A percentile compares a stretch with the other conserved stretches of the same genome.
Conservation (phyloP, 2,329 filamentous ascomycete species). For the Talaromyces albobiverticillius region DNA sequence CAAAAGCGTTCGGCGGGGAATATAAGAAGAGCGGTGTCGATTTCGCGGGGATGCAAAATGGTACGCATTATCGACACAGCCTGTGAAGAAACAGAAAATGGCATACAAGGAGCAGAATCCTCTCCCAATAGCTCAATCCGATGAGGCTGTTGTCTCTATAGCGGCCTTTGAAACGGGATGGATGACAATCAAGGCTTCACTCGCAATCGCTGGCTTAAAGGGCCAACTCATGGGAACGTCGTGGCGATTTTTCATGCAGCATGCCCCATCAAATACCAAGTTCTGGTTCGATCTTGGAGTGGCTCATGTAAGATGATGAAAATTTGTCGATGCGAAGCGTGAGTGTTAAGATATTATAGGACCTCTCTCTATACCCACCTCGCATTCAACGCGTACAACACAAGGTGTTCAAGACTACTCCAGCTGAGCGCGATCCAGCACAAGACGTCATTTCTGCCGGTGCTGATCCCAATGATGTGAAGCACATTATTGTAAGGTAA, state of each 20-base stretch:
- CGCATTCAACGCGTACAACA: slow-evolving; percentile 4
- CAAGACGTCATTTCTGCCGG: slow-evolving; percentile 8
- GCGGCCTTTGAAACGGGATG: slow-evolving; percentile 5
- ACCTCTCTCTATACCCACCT: slow-evolving; percentile 7
- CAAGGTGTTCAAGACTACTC: slow-evolving; percentile 1
- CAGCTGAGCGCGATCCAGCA: slow-evolving; percentile 2
- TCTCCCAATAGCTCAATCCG: neutral
- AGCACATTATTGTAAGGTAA: slow-evolving; percentile 7
- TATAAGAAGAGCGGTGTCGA: too few relatives aligned
- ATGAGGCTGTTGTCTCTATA: slow-evolving; percentile 5
- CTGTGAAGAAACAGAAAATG: neutral
- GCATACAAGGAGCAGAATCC: slow-evolving; percentile 7
- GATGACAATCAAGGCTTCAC: slow-evolving; percentile 5
- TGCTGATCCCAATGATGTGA: slow-evolving; percentile 9
- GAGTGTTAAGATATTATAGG: neutral
- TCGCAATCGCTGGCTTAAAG: slow-evolving; percentile 4
- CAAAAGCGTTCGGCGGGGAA: too few relatives aligned
- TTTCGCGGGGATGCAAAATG: too few relatives aligned
- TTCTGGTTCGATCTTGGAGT: slow-evolving; percentile 8
- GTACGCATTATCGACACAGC: too few relatives aligned
- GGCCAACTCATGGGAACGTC: neutral
- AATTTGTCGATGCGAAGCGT: neutral
- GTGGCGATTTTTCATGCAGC: slow-evolving; percentile 10
- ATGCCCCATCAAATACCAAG: slow-evolving; percentile 2
- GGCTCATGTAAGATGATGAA: slow-evolving; percentile 7